Evolutionary conservation across 805 yeast species (phyloP), one percentile per base, ranked within the genome.

Genomic region (Yarrowia phangngaensis): DNA sequence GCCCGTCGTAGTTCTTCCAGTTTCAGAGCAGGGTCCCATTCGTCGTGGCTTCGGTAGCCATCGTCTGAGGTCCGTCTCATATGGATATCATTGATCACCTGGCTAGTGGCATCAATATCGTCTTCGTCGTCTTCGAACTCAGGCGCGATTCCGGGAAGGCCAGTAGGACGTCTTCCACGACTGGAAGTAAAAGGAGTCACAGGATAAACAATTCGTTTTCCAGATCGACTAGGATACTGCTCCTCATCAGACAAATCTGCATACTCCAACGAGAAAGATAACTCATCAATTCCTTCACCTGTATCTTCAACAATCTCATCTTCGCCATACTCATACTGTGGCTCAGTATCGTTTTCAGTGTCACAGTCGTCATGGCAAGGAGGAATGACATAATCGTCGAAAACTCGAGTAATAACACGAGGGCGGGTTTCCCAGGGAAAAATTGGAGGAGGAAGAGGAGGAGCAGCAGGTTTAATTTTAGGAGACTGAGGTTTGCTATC

Each of bases 371-470:
- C 32, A 9, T 27, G 4, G n/a, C n/a, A n/a, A 2, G 45, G 45
- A 27, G 24, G 32, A 26, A 45, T 30, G 26, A 33, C 50, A 12
- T 33, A 45, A 19, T 45, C 20, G 27, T 32, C 32, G 24, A 45
- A 45, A 14, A 45, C 50, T 31, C 50, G 38, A 3, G 50, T 45
- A 12, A 45, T 40, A 2, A 45, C 41, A 4, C 50, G 17, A 8
- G 22, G 5, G n/a, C 13, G 15, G 15, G 20, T 12, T 11, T 45
- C 50, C 50, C 50, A 45, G 11, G 50, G 50, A n/a, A 45, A 45
- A 8, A 45, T 45, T 8, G 36, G 22, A 13, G 38, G 38, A 16
- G 50, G 40, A 6, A 19, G 13, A 13, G 20, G 9, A 3, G 31
- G 41, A 11, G 20, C 20, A 14, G 36, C 22, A 6, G 24, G 6